Evolutionary conservation across 2,329 filamentous ascomycete genomes (phyloP).

Genomic region (Claviceps sp.): DNA sequence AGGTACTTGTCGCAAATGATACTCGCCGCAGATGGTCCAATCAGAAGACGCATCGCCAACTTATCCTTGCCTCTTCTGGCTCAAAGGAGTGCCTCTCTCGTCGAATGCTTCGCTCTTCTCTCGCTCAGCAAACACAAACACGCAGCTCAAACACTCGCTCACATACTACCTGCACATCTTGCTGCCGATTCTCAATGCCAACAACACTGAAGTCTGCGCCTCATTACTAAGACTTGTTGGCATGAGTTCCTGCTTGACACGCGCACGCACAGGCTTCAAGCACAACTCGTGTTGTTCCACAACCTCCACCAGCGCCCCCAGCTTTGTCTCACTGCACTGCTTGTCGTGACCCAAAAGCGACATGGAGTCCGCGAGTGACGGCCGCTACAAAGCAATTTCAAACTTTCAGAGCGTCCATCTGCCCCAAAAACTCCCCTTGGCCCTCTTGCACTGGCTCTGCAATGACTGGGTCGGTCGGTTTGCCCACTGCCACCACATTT

Average conservation of each 20-base stretch:
- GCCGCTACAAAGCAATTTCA: background rate
- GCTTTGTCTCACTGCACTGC: constrained; percentile 3
- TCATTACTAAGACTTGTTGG: background rate
- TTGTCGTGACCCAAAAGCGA: background rate
- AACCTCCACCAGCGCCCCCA: background rate
- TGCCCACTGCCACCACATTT: background rate
- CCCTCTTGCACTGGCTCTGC: constrained; percentile 2
- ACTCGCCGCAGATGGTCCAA: background rate
- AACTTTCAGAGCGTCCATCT: background rate
- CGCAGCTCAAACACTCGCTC: background rate
- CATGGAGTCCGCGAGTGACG: background rate
- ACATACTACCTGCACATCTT: background rate
- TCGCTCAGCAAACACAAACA: background rate
- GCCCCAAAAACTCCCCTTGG: background rate
- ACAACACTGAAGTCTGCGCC: background rate
- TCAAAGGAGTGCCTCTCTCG: background rate
- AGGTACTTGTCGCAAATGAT: background rate
- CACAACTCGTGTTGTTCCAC: background rate
- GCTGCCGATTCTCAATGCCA: background rate
- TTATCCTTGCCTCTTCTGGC: background rate
- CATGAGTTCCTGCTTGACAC: background rate
- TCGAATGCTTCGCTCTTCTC: background rate
- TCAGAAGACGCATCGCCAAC: background rate
- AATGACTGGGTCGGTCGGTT: background rate
- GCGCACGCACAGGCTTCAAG: background rate